Evolutionary conservation across 2,329 filamentous ascomycete genomes (phyloP), one percentile per base, ranked within the genome.

Genomic region (Aspergillus persii): DNA sequence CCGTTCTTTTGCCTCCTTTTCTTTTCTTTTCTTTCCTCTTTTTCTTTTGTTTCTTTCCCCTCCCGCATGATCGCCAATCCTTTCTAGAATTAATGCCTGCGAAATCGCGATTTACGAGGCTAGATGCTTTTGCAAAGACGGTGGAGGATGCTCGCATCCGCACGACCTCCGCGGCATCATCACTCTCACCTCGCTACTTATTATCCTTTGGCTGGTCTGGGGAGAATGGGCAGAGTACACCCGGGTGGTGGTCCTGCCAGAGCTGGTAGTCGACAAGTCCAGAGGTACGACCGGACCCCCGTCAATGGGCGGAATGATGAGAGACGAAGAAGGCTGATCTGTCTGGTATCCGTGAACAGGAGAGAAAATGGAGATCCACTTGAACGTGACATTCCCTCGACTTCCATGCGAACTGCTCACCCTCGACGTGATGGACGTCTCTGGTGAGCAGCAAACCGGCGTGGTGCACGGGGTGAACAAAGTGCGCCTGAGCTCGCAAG

Each of bases 111-210:
- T 97, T 99, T 75, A 96, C 91, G 61, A 89, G 89, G 85, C 91
- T 99, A 65, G 95, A 99, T 79, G 95, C 95, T 83, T 99, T 99
- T 76, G 96, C 94, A 54, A 99, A 99, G 80, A 99, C 95, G 11
- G 95, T 99, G 68, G 95, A 99, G 77, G 95, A 99, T 86, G 95
- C 96, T 66, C 87, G 95, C 69, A 87, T 99, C 74, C 90, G 96
- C 70, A 99, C 95, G 33, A 97, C 93, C 6, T 96, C 92, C 2
- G 95, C 66, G 95, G 95, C 66, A 86, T 99, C 68, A 92, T 99
- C 70, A 99, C 95, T 57, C 92, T 99, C 69, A 84, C 89, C 66
- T 97, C 93, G 61, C 81, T 99, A 69, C 76, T 99, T 53, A 85
- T 97, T 55, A 92, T 99, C 56, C 73, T 98, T 49, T 97, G 89